Evolutionary conservation across 805 yeast species (phyloP).

Genomic region (Yarrowia phangngaensis): DNA sequence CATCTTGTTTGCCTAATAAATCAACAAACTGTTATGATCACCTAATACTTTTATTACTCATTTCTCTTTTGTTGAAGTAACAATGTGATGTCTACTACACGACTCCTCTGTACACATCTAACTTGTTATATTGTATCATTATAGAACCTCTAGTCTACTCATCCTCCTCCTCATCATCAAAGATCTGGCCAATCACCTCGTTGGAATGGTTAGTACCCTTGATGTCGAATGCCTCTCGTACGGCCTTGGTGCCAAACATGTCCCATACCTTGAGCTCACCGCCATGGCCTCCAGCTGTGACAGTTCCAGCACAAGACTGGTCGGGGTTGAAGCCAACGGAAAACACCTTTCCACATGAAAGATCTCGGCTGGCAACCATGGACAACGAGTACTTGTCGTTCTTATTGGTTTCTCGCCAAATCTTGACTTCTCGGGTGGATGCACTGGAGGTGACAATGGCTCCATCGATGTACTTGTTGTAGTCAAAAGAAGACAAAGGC

Average conservation of each 20-base stretch:
- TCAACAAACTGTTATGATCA: no score
- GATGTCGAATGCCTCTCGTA: constrained; percentile 61
- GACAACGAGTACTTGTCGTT: constrained; percentile 56
- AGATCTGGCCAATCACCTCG: constrained; percentile 18
- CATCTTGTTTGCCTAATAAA: no score
- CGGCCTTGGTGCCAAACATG: constrained; percentile 73
- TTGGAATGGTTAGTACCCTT: constrained; percentile 20
- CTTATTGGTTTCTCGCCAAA: constrained; percentile 70
- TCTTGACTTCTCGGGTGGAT: constrained; percentile 80
- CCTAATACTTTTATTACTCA: no score
- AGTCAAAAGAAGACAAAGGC: constrained; percentile 78
- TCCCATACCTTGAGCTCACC: constrained; percentile 92
- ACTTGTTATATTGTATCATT: background rate
- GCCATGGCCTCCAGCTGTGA: constrained; percentile 82
- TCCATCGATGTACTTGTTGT: constrained; percentile 64
- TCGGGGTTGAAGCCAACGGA: constrained; percentile 82
- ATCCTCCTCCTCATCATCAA: constrained; percentile 27
- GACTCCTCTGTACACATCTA: no score
- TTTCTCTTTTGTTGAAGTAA: no score
- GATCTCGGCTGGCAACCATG: constrained; percentile 85
- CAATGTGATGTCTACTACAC: no score
- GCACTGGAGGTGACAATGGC: constrained; percentile 81
- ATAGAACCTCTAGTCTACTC: constrained; percentile 2
- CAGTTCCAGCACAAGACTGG: constrained; percentile 74
- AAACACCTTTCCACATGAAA: constrained; percentile 90